Conservation (phyloP, 2,329 filamentous ascomycete species). For the Aplosporella prunicola region DNA sequence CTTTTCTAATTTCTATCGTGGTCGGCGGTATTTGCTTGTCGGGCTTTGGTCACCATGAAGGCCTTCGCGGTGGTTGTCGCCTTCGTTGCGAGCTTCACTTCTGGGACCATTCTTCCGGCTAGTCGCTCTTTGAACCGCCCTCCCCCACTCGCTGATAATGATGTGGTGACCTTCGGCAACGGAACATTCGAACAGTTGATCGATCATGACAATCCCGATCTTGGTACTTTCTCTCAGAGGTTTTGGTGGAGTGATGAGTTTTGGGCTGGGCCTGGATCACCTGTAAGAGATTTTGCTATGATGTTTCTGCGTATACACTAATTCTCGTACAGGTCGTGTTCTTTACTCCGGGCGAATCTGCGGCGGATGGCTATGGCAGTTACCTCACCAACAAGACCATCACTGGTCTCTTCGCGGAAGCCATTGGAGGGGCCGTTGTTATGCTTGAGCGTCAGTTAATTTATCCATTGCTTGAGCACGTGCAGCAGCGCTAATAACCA, state of each 20-base stretch:
- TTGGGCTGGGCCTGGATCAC: conserved; percentile 47
- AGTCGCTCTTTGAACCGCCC: background rate
- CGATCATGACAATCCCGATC: conserved; percentile 47
- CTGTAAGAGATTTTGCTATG: too few species aligned
- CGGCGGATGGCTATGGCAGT: conserved; percentile 37
- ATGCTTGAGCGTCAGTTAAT: conserved; percentile 38
- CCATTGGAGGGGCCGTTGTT: conserved; percentile 45
- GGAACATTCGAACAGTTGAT: conserved; percentile 46
- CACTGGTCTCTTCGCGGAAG: conserved; percentile 43
- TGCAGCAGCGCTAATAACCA: background rate
- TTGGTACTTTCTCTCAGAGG: conserved; percentile 47
- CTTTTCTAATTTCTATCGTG: too few species aligned
- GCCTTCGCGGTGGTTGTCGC: too few species aligned
- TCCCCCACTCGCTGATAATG: background rate
- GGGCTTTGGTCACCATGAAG: too few species aligned
- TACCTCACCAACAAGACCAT: conserved; percentile 44
- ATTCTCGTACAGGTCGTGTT: conserved; percentile 24
- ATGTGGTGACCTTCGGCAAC: background rate
- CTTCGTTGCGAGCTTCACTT: too few species aligned
- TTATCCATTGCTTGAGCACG: background rate
- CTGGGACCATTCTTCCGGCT: too few species aligned
- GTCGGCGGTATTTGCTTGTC: too few species aligned
- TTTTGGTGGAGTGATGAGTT: conserved; percentile 45
- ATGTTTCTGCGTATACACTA: background rate
- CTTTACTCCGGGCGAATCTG: conserved; percentile 45